Base-by-base conservation (phyloP, 2,329 filamentous ascomycete genomes). In the Alternaria brassicae region DNA sequence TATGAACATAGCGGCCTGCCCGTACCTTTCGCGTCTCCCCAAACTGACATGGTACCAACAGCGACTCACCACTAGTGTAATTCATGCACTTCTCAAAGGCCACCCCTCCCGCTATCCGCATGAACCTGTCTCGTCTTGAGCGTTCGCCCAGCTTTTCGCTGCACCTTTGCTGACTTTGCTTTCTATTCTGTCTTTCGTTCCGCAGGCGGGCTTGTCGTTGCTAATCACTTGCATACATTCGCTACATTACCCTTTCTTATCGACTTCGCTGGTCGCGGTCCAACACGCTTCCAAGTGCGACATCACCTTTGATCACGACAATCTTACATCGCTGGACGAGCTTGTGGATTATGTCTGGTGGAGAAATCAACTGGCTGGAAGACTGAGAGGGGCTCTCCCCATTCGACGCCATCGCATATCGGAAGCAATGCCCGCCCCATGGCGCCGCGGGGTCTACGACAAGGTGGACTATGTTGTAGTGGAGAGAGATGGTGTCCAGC, bases 81-180 rank as follows among this genome's bases (percentile, higher is more conserved):
- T 77, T 76, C 66, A 78, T 78, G 75, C 75, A 60, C 62, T 63
- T 68, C 63, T 78, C 74, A 77, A 70, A 76, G 74, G 69, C 71
- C 36, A 68, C 65, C 63, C 70, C 65, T 67, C 62, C 51, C 66
- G 69, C 70, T 64, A 57, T 48, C 67, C 60, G 69, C 73, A 70
- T 72, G 67, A 69, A 70, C 72, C 65, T 73, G 72, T 72, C 69
- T 75, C 69, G 69, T 68, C 64, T 68, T 68, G 70, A 71, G 68
- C 71, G 63, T 72, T 75, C 66, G 74, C 73, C 72, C 66, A 73
- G 73, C 66, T 65, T 74, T 69, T 65, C 66, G 63, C 63, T 76
- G 67, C 66, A 56, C 63, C 63, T 68, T 66, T 71, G 67, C 73
- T 69, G 67, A 72, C 72, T 28, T 65, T 74, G 57, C 72, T 60